A percentile compares a stretch with the other conserved stretches of the same genome.
Evolutionary conservation across 495 filamentous ascomycete species (phyloP).

Genomic region (Penicillium crystallinum): DNA sequence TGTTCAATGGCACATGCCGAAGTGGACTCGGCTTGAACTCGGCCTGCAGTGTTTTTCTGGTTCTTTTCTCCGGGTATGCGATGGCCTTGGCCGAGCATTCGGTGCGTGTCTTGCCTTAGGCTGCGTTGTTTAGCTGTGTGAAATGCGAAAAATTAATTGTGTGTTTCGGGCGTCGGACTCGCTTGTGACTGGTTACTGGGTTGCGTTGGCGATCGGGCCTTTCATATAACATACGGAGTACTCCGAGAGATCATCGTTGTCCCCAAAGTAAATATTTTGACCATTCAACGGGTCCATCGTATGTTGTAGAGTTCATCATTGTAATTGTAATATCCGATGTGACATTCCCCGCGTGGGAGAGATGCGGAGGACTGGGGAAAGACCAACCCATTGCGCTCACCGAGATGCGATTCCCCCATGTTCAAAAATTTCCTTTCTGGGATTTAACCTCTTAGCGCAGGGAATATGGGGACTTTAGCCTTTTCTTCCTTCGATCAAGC

Average conservation of each 20-base stretch:
- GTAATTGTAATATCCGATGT: not conserved
- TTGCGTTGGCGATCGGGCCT: not conserved
- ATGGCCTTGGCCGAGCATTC: no score
- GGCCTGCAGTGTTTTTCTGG: not conserved
- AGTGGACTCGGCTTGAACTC: conserved; percentile 15
- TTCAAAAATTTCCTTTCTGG: not conserved
- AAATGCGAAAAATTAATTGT: not conserved
- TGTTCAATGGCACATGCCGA: conserved; percentile 17
- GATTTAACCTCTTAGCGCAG: not conserved
- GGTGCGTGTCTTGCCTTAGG: not conserved
- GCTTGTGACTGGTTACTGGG: not conserved
- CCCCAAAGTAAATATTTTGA: no score
- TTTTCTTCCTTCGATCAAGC: not conserved
- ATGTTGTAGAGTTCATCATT: not conserved
- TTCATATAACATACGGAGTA: no score
- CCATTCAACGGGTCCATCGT: not conserved
- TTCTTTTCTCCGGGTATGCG: not conserved
- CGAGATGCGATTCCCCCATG: not conserved
- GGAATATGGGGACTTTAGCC: not conserved
- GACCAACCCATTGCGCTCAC: conserved; percentile 1
- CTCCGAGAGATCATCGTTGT: no score
- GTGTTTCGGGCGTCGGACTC: not conserved
- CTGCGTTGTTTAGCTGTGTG: not conserved
- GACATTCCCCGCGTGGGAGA: conserved; percentile 4
- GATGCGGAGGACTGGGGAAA: conserved; percentile 7